Evolutionary conservation across 2,329 filamentous ascomycete species (phyloP).

Genomic region (Fonsecaea pedrosoi): DNA sequence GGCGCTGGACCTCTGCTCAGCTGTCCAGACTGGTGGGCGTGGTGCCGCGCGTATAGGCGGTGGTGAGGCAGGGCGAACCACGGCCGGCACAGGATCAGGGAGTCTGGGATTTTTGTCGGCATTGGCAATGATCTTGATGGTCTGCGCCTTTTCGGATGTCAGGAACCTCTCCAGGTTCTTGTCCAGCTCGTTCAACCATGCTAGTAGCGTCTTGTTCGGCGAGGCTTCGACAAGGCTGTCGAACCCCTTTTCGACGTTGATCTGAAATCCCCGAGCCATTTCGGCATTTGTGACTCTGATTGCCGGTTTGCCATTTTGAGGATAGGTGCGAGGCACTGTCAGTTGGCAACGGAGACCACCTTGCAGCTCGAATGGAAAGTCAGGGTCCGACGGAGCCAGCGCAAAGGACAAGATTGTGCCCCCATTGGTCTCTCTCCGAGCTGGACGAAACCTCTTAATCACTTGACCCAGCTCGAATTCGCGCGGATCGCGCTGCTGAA

Average conservation of each 20-base stretch:
- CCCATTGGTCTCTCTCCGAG: slow-evolving; percentile 55
- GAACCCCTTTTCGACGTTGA: slow-evolving; percentile 80
- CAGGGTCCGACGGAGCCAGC: slow-evolving; percentile 76
- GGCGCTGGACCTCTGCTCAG: slow-evolving; percentile 67
- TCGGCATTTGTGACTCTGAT: slow-evolving; percentile 72
- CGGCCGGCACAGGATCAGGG: not conserved
- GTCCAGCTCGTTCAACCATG: slow-evolving; percentile 73
- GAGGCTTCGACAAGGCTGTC: slow-evolving; percentile 65
- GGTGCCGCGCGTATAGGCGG: slow-evolving; percentile 7
- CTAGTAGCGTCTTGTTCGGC: slow-evolving; percentile 66
- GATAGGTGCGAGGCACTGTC: slow-evolving; percentile 69
- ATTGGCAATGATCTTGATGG: slow-evolving; percentile 72
- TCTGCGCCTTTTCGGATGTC: slow-evolving; percentile 73
- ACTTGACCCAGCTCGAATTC: slow-evolving; percentile 78
- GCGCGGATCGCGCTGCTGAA: slow-evolving; percentile 71
- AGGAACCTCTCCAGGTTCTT: slow-evolving; percentile 73
- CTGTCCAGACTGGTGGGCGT: slow-evolving; percentile 32
- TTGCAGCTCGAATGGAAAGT: slow-evolving; percentile 79
- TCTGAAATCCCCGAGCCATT: slow-evolving; percentile 73
- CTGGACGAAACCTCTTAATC: slow-evolving; percentile 67
- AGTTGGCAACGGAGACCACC: slow-evolving; percentile 70
- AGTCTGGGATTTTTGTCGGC: slow-evolving; percentile 51
- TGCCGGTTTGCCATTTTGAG: slow-evolving; percentile 60
- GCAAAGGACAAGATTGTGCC: slow-evolving; percentile 68
- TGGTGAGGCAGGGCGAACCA: slow-evolving; percentile 5